Evolutionary conservation across 805 yeast genomes (phyloP), one percentile per base, ranked within the genome.

Genomic region (Teunomyces atbi): DNA sequence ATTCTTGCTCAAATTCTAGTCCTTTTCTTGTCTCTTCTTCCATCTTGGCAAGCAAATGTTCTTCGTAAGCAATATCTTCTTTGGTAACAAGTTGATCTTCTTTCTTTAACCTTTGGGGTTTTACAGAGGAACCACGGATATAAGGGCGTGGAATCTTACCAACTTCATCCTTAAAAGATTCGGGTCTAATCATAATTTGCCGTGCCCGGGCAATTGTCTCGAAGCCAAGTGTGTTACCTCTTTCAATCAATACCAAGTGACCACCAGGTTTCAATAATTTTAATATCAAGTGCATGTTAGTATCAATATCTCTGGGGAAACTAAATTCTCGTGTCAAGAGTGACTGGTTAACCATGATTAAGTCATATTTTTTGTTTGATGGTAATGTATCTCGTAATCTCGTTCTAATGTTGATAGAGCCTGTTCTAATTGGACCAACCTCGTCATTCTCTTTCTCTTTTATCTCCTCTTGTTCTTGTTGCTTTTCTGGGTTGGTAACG

Each of bases 121-220:
- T 73, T 18, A 60, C 51, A 1, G 68, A 52, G 0, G 81, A 73
- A 1, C 83, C 83, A 29, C 77, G 72, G 33, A 76, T 70, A 65
- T 83, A 86, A 1, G 88, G 86, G 55, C 90, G 71, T 27, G 94
- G 90, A 27, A 82, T 75, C 57, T 84, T 84, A 0, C 84, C 84
- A 33, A 66, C 60, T 52, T 82, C 86, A 10, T 66, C 64, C 5
- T 65, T 72, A 54, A 73, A 73, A 5, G 79, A 77, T 55, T 86
- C 96, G 0, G 97, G 97, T 54, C 98, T 80, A n/a, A 92, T 69
- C 78, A 89, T 81, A 3, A 89, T 68, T 62, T 92, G 97, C 58
- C 99, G 76, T 4, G 97, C 97, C 45, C 97, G 74, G 0, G 96
- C 95, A 47, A 90, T 77, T 2, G 82, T 74, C 65, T 94, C 99